These are phyloP conservation scores for Onygenales sp. DNA, from an alignment of 2,329 filamentous ascomycete species.

Conservation along the genomic window DNA sequence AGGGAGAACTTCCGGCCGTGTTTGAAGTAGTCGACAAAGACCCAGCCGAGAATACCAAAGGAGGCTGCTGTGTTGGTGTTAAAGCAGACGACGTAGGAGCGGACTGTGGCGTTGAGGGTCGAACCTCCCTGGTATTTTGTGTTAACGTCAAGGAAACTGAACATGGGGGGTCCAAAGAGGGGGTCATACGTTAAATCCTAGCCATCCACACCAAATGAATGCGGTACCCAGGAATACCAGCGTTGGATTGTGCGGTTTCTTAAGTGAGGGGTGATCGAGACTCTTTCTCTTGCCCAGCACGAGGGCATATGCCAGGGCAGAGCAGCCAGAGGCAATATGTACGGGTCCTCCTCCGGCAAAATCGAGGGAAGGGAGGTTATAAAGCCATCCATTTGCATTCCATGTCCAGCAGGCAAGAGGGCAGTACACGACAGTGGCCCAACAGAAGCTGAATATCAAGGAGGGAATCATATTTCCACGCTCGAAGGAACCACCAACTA, in stretches of 20 bases:
- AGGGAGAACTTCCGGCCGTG: constrained; percentile 45
- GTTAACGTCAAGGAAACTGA: not conserved
- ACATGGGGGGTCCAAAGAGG: not conserved
- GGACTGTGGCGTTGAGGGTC: constrained; percentile 43
- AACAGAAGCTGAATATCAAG: constrained; percentile 62
- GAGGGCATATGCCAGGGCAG: constrained; percentile 62
- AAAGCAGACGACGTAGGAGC: constrained; percentile 47
- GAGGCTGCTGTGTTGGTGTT: constrained; percentile 50
- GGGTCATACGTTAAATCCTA: constrained; percentile 43
- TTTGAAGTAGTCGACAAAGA: constrained; percentile 43
- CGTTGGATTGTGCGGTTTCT: constrained; percentile 60
- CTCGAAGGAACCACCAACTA: constrained; percentile 55
- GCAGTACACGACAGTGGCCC: constrained; percentile 63
- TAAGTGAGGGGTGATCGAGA: constrained; percentile 42
- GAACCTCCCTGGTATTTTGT: constrained; percentile 35
- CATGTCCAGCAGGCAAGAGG: constrained; percentile 70
- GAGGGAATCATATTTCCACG: constrained; percentile 55
- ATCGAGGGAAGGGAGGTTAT: constrained; percentile 58
- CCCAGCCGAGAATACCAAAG: constrained; percentile 46
- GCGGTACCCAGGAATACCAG: constrained; percentile 61
- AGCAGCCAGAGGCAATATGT: constrained; percentile 63
- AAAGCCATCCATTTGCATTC: constrained; percentile 65
- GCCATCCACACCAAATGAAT: constrained; percentile 42
- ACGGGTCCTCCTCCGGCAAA: constrained; percentile 69
- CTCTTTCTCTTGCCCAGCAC: constrained; percentile 62